phyloP scores from a whole-genome alignment of 441 rosid genomes.

The Mallotus japonicus region DNA sequence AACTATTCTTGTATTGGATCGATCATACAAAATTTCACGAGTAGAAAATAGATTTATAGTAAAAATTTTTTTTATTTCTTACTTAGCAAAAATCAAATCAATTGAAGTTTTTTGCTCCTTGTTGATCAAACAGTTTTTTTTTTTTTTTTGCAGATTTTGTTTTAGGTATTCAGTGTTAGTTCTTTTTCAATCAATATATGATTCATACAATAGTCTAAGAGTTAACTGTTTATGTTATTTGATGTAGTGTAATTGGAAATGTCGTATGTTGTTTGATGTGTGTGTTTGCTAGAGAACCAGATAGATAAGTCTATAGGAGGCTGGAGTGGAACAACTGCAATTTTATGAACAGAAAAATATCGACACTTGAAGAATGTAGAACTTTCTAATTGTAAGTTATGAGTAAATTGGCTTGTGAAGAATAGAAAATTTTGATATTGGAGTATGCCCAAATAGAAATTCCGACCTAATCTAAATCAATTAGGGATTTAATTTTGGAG shows the following conservation, averaged over 20 bases:
- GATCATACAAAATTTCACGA: no score
- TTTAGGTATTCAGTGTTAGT: no score
- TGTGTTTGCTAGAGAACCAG: neutral
- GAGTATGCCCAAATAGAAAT: neutral
- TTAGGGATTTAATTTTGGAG: neutral
- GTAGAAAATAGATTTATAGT: no score
- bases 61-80: no score
- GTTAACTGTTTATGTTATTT: no score
- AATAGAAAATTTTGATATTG: neutral
- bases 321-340: neutral
- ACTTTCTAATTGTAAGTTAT: neutral
- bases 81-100: no score
- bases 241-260: neutral
- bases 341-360: neutral
- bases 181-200: neutral
- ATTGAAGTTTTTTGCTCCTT: no score
- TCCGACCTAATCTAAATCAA: neutral
- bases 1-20: no score
- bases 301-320: neutral
- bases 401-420: neutral
- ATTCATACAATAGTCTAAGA: neutral
- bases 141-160: no score
- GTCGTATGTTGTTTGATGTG: no score
- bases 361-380: neutral
- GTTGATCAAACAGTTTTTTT: no score